Evolutionary conservation across 805 yeast genomes (phyloP), one percentile per base, ranked within the genome.

Genomic region (Wickerhamiella qilinensis): DNA sequence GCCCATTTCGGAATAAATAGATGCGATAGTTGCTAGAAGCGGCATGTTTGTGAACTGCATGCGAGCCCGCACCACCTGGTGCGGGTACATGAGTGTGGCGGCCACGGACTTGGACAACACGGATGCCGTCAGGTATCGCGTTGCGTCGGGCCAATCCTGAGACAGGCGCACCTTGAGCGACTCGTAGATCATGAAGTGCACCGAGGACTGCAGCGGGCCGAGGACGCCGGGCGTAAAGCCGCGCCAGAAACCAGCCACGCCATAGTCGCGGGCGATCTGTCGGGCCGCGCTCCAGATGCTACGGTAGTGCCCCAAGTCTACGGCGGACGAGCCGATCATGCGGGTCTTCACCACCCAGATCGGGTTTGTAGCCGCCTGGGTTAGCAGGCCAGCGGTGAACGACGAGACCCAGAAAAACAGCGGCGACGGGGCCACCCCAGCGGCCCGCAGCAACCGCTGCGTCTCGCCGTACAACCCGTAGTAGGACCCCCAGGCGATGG

Each of bases 261-360:
- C 91, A 48, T 81, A 84, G 1, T 63, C 60, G 20, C 46, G 48
- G 12, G 63, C 44, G 12, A 83, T 68, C 19, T 64, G 54, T 4
- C 41, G 40, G 0, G 74, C 49, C 1, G 93, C 93, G 42, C 73
- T 72, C 16, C 50, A 9, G 5, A 76, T 57, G 0, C 83, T 72
- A 8, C 56, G 56, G 51, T 84, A 83, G 0, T 82, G 76, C 14
- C 67, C 67, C 14, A 40, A 46, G 43, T 52, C 33, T 41, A 44
- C 14, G 33, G 41, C 14, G 50, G 43, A 12, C 55, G 51, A 2
- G 71, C 85, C 74, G 50, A 86, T 65, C 46, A 88, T 77, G 44
- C 97, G 66, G 0, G 98, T 91, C 57, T 91, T 91, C 16, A 91
- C 56, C 1, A 91, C 93, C 96, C 96, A 85, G 48, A 88, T 82